These are phyloP conservation scores for Urtica urens DNA, from an alignment of 306 rosid genomes.

Conservation along the genomic window DNA sequence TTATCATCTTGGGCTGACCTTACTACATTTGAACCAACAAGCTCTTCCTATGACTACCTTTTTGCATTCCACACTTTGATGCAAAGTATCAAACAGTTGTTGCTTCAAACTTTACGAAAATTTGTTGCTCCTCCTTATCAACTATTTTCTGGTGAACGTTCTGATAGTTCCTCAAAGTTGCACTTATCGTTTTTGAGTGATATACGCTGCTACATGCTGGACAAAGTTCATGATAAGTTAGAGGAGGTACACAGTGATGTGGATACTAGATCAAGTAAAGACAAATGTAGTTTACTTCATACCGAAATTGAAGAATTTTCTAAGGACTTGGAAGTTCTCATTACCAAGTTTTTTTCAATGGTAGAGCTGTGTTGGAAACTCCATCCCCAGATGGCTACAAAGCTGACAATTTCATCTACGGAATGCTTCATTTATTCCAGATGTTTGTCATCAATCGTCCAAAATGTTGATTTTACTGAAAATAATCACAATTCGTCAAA, in stretches of 20 bases:
- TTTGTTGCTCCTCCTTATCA: conserved; percentile 50
- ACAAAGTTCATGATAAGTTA: conserved; percentile 25
- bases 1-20: conserved; percentile 49
- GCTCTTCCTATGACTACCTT: conserved; percentile 63
- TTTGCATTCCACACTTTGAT: conserved; percentile 69
- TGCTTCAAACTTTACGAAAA: conserved; percentile 38
- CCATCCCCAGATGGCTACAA: conserved; percentile 69
- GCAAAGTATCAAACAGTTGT: conserved; percentile 52
- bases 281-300: conserved; percentile 21
- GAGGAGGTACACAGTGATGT: conserved; percentile 19
- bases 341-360: conserved; percentile 48
- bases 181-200: conserved; percentile 52
- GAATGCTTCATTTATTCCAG: conserved; percentile 57
- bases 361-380: conserved; percentile 72
- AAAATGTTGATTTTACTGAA: conserved; percentile 27
- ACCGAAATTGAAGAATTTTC: conserved; percentile 57
- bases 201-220: conserved; percentile 23
- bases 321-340: conserved; percentile 50
- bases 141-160: conserved; percentile 25
- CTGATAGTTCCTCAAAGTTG: conserved; percentile 29
- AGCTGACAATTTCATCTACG: conserved; percentile 42
- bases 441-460: conserved; percentile 46
- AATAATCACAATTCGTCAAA: conserved; percentile 9
- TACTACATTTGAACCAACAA: conserved; percentile 54
- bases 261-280: conserved; percentile 20